phyloP scores from a whole-genome alignment of 2,329 filamentous ascomycete genomes.

The Epichloe glyceriae region DNA sequence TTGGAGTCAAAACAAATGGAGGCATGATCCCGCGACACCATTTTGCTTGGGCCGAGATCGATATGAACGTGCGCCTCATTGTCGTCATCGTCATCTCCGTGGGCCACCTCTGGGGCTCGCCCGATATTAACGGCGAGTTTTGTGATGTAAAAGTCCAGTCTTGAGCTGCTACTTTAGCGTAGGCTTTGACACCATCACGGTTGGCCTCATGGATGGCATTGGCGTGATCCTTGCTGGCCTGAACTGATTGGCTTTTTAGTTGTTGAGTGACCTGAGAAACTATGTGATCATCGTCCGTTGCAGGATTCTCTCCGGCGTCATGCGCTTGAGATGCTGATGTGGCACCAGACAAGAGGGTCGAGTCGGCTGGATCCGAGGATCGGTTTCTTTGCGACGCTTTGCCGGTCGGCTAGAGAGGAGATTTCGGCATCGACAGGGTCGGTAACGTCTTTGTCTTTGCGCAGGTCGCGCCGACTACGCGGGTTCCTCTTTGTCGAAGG shows the following conservation, averaged over 20 bases:
- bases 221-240: slow-evolving; percentile 48
- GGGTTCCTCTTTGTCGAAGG: slow-evolving; percentile 24
- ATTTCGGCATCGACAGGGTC: slow-evolving; percentile 29
- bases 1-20: slow-evolving; percentile 60
- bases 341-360: slow-evolving; percentile 8
- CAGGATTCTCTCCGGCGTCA: slow-evolving; percentile 23
- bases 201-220: slow-evolving; percentile 51
- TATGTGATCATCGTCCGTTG: slow-evolving; percentile 41
- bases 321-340: slow-evolving; percentile 19
- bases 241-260: slow-evolving; percentile 35
- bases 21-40: slow-evolving; percentile 66
- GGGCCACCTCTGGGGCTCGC: slow-evolving; percentile 43
- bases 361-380: slow-evolving; percentile 8
- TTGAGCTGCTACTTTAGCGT: slow-evolving; percentile 68
- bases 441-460: slow-evolving; percentile 22
- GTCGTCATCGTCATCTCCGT: slow-evolving; percentile 26
- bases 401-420: slow-evolving; percentile 47
- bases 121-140: slow-evolving; percentile 66
- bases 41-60: slow-evolving; percentile 74
- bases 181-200: slow-evolving; percentile 54
- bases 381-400: slow-evolving; percentile 48
- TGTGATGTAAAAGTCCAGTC: slow-evolving; percentile 77
- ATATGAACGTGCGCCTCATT: slow-evolving; percentile 57
- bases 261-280: slow-evolving; percentile 43
- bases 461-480: slow-evolving; percentile 25